These are phyloP conservation scores for Colletotrichum shisoi DNA, from an alignment of 2,329 filamentous ascomycete species.

Conservation along the genomic window DNA sequence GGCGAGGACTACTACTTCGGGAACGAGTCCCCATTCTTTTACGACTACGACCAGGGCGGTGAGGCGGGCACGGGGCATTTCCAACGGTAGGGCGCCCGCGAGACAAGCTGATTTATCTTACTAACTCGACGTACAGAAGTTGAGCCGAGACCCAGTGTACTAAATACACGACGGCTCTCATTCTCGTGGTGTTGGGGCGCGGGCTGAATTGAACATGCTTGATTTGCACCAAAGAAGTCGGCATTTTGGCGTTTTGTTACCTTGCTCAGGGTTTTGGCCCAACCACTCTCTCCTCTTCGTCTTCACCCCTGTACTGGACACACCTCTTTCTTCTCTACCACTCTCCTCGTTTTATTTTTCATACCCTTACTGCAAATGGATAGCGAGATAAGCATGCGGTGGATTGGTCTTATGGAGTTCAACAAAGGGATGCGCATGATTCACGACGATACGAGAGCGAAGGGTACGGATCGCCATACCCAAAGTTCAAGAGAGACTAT, in stretches of 20 bases:
- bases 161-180: too few relatives aligned
- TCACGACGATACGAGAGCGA: background rate
- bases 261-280: background rate
- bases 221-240: background rate
- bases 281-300: background rate
- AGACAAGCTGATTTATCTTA: background rate
- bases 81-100: conserved; percentile 7
- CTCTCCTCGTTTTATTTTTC: background rate
- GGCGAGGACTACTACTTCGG: conserved; percentile 49
- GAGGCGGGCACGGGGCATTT: conserved; percentile 17
- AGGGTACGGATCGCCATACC: background rate
- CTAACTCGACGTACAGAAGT: too few relatives aligned
- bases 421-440: background rate
- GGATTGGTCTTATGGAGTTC: conserved; percentile 3
- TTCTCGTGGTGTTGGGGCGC: background rate
- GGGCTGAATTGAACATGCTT: background rate
- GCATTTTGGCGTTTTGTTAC: background rate
- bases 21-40: conserved; percentile 41
- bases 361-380: background rate
- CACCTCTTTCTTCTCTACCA: background rate
- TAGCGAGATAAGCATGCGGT: background rate
- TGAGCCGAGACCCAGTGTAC: too few relatives aligned
- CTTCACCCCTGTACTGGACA: too few relatives aligned
- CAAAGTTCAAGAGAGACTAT: conserved; percentile 1
- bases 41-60: conserved; percentile 39